These are phyloP conservation scores for Funneliformis geosporum DNA, from an alignment of 192 early-diverging fungal genomes.

Conservation along the genomic window DNA sequence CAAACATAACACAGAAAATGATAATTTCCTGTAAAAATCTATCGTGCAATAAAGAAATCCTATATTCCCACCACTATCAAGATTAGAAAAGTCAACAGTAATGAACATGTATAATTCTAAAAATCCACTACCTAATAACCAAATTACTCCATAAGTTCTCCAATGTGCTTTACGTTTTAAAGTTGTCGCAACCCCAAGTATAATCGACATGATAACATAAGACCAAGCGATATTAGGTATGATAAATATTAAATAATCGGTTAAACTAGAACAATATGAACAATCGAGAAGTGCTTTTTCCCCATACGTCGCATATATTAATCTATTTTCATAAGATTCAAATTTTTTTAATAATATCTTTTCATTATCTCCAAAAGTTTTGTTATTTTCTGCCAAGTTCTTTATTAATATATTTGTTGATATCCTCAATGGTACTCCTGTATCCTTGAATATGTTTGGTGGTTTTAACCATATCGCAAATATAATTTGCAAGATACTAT, in stretches of 20 bases:
- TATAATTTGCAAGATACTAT: not conserved
- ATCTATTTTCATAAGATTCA: slow-evolving; percentile 23
- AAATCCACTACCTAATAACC: not conserved
- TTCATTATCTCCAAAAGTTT: not conserved
- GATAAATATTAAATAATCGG: slow-evolving; percentile 28
- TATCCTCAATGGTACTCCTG: not conserved
- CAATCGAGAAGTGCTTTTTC: slow-evolving; percentile 35
- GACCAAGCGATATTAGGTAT: slow-evolving; percentile 15
- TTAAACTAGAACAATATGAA: slow-evolving; percentile 25
- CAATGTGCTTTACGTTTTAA: slow-evolving; percentile 13
- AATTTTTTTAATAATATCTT: slow-evolving; percentile 32
- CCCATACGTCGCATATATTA: slow-evolving; percentile 30
- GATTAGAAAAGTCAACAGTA: not conserved
- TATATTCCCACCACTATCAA: not conserved
- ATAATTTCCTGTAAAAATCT: slow-evolving; percentile 23
- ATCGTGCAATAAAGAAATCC: slow-evolving; percentile 16
- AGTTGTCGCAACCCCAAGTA: slow-evolving; percentile 25
- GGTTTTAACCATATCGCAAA: slow-evolving; percentile 12
- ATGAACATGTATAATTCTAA: slow-evolving; percentile 22
- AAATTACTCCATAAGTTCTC: slow-evolving; percentile 28
- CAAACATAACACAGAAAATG: not conserved
- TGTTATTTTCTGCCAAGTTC: not conserved
- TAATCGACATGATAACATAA: slow-evolving; percentile 4
- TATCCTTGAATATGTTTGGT: not conserved
- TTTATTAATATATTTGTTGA: not conserved